Base-by-base conservation (phyloP, 768 basidiomycete species). In the Tephrocybe rancida region DNA sequence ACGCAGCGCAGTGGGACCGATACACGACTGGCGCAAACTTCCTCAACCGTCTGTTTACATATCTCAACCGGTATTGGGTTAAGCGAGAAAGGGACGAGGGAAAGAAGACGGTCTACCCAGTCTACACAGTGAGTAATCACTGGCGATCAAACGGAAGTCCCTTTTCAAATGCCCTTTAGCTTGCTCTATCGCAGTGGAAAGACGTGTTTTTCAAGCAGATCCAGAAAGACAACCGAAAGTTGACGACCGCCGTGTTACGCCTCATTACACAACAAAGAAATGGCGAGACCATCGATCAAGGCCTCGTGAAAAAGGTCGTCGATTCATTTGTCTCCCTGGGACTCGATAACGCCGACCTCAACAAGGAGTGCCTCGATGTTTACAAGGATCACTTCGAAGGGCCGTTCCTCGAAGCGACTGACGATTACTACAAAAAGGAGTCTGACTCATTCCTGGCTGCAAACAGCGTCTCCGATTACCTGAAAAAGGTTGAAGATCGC, bases 31-130 rank as follows among this genome's bases (percentile, higher is more conserved):
- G 97, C 60, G 95, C 97, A 1, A 95, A 92, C 68, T 98, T 95
- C 67, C 88, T 98, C 67, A 96, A 98, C 67, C 89, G 97, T 54
- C 72, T 99, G 32, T 98, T 98, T 77, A 92, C 92, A 9, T 98
- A 98, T 73, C 83, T 99, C 54, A 98, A 98, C 70, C 90, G 97
- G 26, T 95, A 98, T 70, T 99, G 97, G 97, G 97, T 99, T 44
- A 98, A 97, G 74, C 85, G 97, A 51, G 97, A 99, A 70, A 87
- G 96, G 67, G 96, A 98, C 63, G 97, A 99, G 67, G 97, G 97
- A 13, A 85, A 96, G 68, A 97, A 95, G 73, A 88, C 88, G 32
- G 90, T 98, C 21, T 99, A 96, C 70, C 87, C 86, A 2, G 94
- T 99, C 18, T 98, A 98, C 70, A 99, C 96, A 22, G 95, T 97